Base-by-base conservation (phyloP, 148 eudicot genomes). In the Rhododendron simsii region DNA sequence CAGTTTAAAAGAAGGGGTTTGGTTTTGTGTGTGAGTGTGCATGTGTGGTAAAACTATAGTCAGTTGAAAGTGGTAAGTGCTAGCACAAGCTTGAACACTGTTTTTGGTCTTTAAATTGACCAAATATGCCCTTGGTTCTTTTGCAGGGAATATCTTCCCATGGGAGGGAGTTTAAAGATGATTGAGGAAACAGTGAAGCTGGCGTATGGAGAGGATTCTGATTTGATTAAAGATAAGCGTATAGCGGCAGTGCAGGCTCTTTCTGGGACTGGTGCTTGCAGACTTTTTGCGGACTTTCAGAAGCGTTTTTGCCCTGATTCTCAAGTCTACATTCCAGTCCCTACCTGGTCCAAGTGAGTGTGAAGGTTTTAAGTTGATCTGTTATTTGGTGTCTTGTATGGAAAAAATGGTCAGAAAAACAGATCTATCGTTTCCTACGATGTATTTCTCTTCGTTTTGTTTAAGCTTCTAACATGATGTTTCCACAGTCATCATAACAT, bases 251-350 rank as follows among this genome's bases (percentile, higher is more conserved):
- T 97, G 51, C 99, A 97, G 90, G 92, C 99, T 48, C 95, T 97
- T 73, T 97, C 99, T 76, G 99, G 99, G 83, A 97, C 99, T 71
- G 99, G 99, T 88, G 99, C 99, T 59, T 97, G 99, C 89, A 91
- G 99, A 85, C 93, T 97, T 84, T 95, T 97, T 89, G 99, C 99
- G 15, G 99, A 97, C 87, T 97, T 95, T 83, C 99, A 97, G 85
- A 95, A 93, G 85, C 98, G 96, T 77, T 97, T 95, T 90, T 91
- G 90, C 82, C 98, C 98, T 78, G 98, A 95, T 88, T 97, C 99
- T 51, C 94, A 97, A 90, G 91, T 95, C 59, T 95, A 91, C 86
- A 95, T 97, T 89, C 98, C 99, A 69, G 93, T 92, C 63, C 99
- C 99, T 63, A 97, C 99, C 81, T 97, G 99, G 99, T 59, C 98